A percentile compares a stretch with the other conserved stretches of the same genome.
These are phyloP conservation scores for Suhomyces anneliseae DNA, from an alignment of 1,139 yeast genomes.

Conservation along the genomic window DNA sequence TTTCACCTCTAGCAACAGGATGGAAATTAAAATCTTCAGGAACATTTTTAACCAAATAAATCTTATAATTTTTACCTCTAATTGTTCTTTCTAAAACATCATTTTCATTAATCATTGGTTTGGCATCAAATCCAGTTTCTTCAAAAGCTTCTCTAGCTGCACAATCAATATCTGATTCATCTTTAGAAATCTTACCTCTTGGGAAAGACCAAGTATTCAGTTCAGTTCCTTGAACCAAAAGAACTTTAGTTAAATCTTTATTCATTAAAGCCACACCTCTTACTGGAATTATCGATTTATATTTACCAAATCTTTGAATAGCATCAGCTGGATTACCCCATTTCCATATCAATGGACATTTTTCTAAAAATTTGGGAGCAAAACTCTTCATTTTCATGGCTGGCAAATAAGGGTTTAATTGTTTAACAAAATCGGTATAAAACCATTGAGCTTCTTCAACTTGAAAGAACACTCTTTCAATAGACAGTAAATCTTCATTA, in stretches of 20 bases:
- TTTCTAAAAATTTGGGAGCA: slow-evolving; percentile 66
- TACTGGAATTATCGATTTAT: slow-evolving; percentile 90
- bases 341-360: slow-evolving; percentile 84
- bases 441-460: slow-evolving; percentile 99
- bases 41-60: slow-evolving; percentile 74
- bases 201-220: slow-evolving; percentile 94
- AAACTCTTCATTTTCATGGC: slow-evolving; percentile 77
- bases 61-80: slow-evolving; percentile 81
- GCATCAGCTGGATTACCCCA: slow-evolving; percentile 83
- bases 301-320: slow-evolving; percentile 71
- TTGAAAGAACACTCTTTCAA: slow-evolving; percentile 88
- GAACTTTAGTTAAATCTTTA: slow-evolving; percentile 62
- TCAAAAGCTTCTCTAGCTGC: slow-evolving; percentile 93
- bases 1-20: slow-evolving; percentile 87
- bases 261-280: slow-evolving; percentile 93
- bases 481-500: slow-evolving; percentile 79
- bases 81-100: slow-evolving; percentile 82
- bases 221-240: slow-evolving; percentile 85
- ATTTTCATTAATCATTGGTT: slow-evolving; percentile 62
- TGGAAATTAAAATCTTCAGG: slow-evolving; percentile 73
- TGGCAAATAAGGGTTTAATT: slow-evolving; percentile 75
- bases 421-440: slow-evolving; percentile 81
- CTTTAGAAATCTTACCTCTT: slow-evolving; percentile 93
- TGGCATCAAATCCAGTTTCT: slow-evolving; percentile 91
- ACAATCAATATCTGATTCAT: slow-evolving; percentile 86